A percentile compares a stretch with the other conserved stretches of the same genome.
These are phyloP conservation scores for Botrytis elliptica DNA, from an alignment of 2,329 filamentous ascomycete genomes.

Conservation along the genomic window DNA sequence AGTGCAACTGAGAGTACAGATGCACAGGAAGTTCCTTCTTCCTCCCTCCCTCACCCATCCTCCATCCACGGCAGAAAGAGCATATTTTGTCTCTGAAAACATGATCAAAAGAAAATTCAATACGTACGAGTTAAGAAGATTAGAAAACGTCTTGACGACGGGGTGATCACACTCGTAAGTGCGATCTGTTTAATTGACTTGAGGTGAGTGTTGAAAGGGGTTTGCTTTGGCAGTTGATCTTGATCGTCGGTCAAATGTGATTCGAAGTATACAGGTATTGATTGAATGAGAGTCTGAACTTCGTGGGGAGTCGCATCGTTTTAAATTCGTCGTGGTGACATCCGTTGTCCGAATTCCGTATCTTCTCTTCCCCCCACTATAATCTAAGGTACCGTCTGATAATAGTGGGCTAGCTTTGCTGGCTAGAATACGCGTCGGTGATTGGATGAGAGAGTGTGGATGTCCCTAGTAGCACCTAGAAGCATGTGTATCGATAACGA, in stretches of 20 bases:
- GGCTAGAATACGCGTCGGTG: background rate
- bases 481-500: background rate
- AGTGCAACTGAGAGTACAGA: background rate
- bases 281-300: background rate
- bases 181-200: slow-evolving; percentile 31
- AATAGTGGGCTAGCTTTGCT: background rate
- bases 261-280: background rate
- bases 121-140: slow-evolving; percentile 92
- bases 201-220: slow-evolving; percentile 13
- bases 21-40: background rate
- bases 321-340: background rate
- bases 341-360: slow-evolving; percentile 2
- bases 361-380: background rate
- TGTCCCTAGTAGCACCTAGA: background rate
- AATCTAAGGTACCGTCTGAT: background rate
- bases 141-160: slow-evolving; percentile 96
- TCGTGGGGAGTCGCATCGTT: background rate
- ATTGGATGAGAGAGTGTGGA: background rate
- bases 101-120: background rate
- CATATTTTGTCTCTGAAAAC: background rate
- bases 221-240: background rate
- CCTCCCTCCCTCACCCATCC: background rate
- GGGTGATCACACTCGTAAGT: slow-evolving; percentile 41
- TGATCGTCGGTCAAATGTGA: background rate
- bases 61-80: background rate